phyloP scores from a whole-genome alignment of 1,139 yeast species.

The Scheffersomyces illinoinensis region DNA sequence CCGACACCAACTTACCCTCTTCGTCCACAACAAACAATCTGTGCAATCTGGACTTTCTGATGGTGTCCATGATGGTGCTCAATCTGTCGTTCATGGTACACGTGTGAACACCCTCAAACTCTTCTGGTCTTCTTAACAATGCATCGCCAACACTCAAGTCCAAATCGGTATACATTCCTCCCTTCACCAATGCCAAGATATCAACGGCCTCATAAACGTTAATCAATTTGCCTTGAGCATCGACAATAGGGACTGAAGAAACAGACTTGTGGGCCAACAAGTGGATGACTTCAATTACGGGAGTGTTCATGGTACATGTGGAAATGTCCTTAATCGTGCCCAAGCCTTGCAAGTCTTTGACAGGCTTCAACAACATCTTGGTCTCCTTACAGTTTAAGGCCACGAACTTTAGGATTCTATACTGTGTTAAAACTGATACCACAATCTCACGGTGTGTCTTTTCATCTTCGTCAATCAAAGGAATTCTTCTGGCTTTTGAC shows the following conservation, averaged over 20 bases:
- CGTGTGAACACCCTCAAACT: conserved; percentile 97
- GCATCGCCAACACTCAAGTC: conserved; percentile 96
- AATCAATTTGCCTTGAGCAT: conserved; percentile 68
- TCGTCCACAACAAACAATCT: conserved; percentile 91
- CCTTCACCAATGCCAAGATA: conserved; percentile 87
- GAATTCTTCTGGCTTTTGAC: conserved; percentile 89
- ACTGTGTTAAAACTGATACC: conserved; percentile 92
- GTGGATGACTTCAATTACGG: conserved; percentile 92
- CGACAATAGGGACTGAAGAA: conserved; percentile 91
- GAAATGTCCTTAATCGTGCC: conserved; percentile 62
- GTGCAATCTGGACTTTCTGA: conserved; percentile 87
- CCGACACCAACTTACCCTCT: conserved; percentile 73
- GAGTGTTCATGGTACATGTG: conserved; percentile 87
- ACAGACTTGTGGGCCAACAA: conserved; percentile 76
- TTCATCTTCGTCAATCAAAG: conserved; percentile 91
- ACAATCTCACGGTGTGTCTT: conserved; percentile 92
- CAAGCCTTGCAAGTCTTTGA: conserved; percentile 63
- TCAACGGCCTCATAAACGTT: conserved; percentile 97
- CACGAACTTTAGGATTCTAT: conserved; percentile 92
- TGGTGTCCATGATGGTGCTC: conserved; percentile 91
- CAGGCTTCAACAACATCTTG: conserved; percentile 75
- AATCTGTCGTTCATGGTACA: conserved; percentile 87
- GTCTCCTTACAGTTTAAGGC: conserved; percentile 96
- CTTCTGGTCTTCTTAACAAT: conserved; percentile 88
- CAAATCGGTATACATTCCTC: conserved; percentile 90